These are phyloP conservation scores for Scalesia atractyloides DNA, from an alignment of 129 eudicot genomes.

Conservation along the genomic window DNA sequence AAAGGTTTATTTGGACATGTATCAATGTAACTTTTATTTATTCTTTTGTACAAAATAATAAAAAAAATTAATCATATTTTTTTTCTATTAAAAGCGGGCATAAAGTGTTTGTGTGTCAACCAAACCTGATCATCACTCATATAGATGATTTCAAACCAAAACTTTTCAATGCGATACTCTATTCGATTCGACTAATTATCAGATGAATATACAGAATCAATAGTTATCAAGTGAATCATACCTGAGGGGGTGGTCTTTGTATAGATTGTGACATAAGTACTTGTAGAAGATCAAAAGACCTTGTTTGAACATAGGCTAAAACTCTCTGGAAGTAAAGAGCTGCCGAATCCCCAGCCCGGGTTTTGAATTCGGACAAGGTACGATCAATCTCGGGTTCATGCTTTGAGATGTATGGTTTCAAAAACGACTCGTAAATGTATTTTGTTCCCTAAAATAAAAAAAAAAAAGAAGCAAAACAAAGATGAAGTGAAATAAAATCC, in stretches of 20 bases:
- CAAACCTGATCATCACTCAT: neutral
- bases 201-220: neutral
- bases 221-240: slow-evolving; percentile 17
- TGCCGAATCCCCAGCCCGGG: slow-evolving; percentile 81
- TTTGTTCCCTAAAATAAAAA: slow-evolving; percentile 70
- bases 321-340: slow-evolving; percentile 55
- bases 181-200: neutral
- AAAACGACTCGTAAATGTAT: slow-evolving; percentile 68
- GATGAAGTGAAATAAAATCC: neutral
- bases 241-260: slow-evolving; percentile 62
- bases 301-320: slow-evolving; percentile 68
- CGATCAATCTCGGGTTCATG: slow-evolving; percentile 90
- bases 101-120: too few relatives aligned
- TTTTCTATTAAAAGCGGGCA: too few relatives aligned
- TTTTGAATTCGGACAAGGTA: slow-evolving; percentile 72
- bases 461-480: neutral
- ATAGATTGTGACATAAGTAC: slow-evolving; percentile 76
- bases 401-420: slow-evolving; percentile 70
- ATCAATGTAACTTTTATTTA: too few relatives aligned
- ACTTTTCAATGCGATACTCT: neutral
- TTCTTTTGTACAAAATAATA: too few relatives aligned
- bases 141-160: neutral
- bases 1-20: too few relatives aligned
- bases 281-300: slow-evolving; percentile 79
- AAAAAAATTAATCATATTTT: too few relatives aligned